Evolutionary conservation across 257 asterid species (phyloP), one percentile per base, ranked within the genome.

Genomic region (Verbena officinalis): DNA sequence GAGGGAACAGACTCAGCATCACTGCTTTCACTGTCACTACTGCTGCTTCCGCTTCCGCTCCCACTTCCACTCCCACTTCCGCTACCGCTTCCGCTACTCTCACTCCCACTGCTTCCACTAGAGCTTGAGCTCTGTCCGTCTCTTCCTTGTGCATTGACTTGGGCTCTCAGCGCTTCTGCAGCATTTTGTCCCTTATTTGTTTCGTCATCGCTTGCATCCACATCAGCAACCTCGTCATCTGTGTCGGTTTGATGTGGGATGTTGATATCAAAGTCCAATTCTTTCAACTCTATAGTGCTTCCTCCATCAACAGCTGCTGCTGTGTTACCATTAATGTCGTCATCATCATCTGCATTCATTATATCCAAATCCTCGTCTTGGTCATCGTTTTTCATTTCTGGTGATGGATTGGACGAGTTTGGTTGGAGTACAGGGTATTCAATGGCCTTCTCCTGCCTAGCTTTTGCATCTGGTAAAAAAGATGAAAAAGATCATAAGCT

Each of bases 161-260:
- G 94, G 7, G 90, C 95, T 80, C 88, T 75, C 60, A 94, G 95
- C 13, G 82, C 96, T 83, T 94, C 97, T 6, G 96, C 99, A 56
- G 99, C 99, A 75, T 79, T 90, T 6, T 70, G 84, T n/a, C 92
- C 90, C 64, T 86, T 81, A 34, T 76, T 86, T 2, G 73, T 92
- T 66, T 85, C 96, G 46, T 83, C 97, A 45, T 88, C 97, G 45
- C 95, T 90, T 1, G 67, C 86, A 77, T 83, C 96, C 20, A 93
- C 93, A 65, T 91, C 92, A 40, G 96, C 99, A 67, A 84, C 86
- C 83, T 94, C 99, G 55, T 90, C 97, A 38, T 94, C 96, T 1
- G 82, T 74, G 51, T 94, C 86, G 10, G 69, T 73, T 24, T 80
- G 94, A 33, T 84, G 95, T 1, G 96, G 96, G 39, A 75, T 68